A percentile compares a stretch with the other conserved stretches of the same genome.
Evolutionary conservation across 176 grass and related monocot genomes (phyloP).

Genomic region (Poa pratensis): DNA sequence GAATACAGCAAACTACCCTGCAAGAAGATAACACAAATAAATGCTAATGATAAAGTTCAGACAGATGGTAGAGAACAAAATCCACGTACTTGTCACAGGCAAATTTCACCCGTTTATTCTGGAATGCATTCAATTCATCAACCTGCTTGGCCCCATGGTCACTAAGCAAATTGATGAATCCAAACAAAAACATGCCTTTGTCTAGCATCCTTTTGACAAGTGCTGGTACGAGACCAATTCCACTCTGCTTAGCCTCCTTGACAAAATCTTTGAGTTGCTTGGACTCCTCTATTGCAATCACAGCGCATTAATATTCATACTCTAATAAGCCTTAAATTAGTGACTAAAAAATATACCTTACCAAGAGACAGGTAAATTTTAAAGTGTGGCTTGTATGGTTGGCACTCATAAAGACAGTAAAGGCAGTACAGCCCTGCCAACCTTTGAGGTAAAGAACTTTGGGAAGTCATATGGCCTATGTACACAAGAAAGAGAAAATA

Average conservation of each 20-base stretch:
- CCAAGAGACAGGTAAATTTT: slow-evolving; percentile 87
- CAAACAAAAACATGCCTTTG: slow-evolving; percentile 71
- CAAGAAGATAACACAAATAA: not conserved
- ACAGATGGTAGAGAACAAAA: slow-evolving; percentile 10
- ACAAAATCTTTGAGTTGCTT: slow-evolving; percentile 70
- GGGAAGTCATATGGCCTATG: slow-evolving; percentile 74
- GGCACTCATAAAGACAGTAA: slow-evolving; percentile 87
- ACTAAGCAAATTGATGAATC: slow-evolving; percentile 75
- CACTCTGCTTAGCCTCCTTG: slow-evolving; percentile 63
- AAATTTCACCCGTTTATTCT: slow-evolving; percentile 62
- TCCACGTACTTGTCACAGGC: slow-evolving; percentile 72
- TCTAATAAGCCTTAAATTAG: slow-evolving; percentile 33
- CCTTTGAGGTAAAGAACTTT: slow-evolving; percentile 52
- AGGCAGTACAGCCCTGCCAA: slow-evolving; percentile 92
- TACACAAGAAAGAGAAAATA: slow-evolving; percentile 42
- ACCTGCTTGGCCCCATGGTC: slow-evolving; percentile 51
- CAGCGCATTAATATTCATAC: slow-evolving; percentile 13
- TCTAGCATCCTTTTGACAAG: slow-evolving; percentile 88
- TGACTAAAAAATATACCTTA: slow-evolving; percentile 42
- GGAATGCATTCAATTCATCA: slow-evolving; percentile 62
- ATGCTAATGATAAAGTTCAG: slow-evolving; percentile 1
- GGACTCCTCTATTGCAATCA: slow-evolving; percentile 60
- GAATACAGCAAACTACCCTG: not conserved
- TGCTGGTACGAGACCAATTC: slow-evolving; percentile 42
- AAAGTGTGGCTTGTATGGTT: slow-evolving; percentile 82